Evolutionary conservation across 148 eudicot species (phyloP).

Genomic region (Chenopodium album): DNA sequence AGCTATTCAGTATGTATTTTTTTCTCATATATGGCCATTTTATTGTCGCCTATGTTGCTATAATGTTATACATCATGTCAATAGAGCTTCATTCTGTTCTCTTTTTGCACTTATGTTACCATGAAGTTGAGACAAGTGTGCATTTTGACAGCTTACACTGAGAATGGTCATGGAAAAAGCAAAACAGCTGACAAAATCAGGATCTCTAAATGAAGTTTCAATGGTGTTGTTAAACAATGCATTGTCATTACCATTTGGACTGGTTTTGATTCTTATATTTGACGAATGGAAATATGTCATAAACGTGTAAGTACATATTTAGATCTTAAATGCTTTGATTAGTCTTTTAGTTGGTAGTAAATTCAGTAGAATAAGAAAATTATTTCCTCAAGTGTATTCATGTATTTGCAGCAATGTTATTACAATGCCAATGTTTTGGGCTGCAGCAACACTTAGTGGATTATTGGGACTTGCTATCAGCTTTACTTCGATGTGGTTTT

Average conservation of each 20-base stretch:
- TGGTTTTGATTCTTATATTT: constrained; percentile 57
- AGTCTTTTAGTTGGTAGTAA: background rate
- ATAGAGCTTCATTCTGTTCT: background rate
- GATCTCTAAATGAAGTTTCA: constrained; percentile 81
- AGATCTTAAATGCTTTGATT: background rate
- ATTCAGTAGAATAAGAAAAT: background rate
- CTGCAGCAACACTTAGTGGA: constrained; percentile 76
- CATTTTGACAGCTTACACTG: constrained; percentile 57
- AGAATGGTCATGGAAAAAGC: constrained; percentile 86
- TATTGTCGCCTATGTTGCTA: background rate
- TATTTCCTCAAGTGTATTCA: constrained; percentile 13
- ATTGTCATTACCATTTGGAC: constrained; percentile 68
- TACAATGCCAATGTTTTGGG: constrained; percentile 72
- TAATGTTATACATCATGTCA: background rate
- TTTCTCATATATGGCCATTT: background rate
- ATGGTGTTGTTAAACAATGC: constrained; percentile 86
- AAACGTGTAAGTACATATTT: constrained; percentile 46
- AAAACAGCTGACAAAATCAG: constrained; percentile 63
- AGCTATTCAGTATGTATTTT: constrained; percentile 58
- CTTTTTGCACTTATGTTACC: background rate
- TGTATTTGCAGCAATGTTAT: constrained; percentile 53
- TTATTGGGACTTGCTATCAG: constrained; percentile 85
- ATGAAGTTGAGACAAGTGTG: background rate
- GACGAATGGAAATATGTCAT: constrained; percentile 68
- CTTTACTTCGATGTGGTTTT: constrained; percentile 92